Evolutionary conservation across 352 stramenopile species (phyloP), one percentile per base, ranked within the genome.

Genomic region (Phytophthora multivora): DNA sequence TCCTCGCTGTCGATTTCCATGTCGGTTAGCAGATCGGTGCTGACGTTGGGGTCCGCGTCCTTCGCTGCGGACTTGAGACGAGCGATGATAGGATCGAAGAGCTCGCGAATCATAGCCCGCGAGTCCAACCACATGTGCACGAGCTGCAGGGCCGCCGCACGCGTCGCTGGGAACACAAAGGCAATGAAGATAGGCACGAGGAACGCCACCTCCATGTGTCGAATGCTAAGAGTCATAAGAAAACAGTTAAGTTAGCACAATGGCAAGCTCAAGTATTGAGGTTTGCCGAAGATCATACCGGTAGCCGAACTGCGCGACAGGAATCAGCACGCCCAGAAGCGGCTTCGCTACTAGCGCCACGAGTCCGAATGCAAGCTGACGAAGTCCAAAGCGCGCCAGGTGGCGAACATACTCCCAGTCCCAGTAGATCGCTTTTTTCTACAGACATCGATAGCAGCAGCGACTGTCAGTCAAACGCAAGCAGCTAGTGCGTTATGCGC

Each of bases 321-420:
- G 80, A 25, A 90, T 75, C 13, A 90, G 13, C 10, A 79, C 60
- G 6, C 80, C 78, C 1, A 90, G 43, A 15, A 88, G 47, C 0
- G 80, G 80, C 26, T 77, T 82, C 5, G 80, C 69, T 8, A 85
- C 15, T 30, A 86, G 36, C 15, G 69, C 73, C 12, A 91, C 60
- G 15, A 91, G 58, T 0, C 77, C 83, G 33, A 91, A 90, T 19
- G 55, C 65, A 5, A 73, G 63, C 21, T 91, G 83, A 0, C 75
- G 75, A 11, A 79, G 52, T 28, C 69, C 71, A 19, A 84, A 79
- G n/a, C 73, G 48, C 40, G 78, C 42, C 4, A 83, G 45, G 50
- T 91, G 83, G 26, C 59, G 63, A 11, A 84, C 64, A 55, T 91
- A 90, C 63, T 91, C 83, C 80, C 70, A 80, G 49, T 91, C 83